Percentiles rank a stretch among this genome's conserved stretches.
These are phyloP conservation scores for Vinca minor DNA, from an alignment of 257 asterid species.

Conservation along the genomic window DNA sequence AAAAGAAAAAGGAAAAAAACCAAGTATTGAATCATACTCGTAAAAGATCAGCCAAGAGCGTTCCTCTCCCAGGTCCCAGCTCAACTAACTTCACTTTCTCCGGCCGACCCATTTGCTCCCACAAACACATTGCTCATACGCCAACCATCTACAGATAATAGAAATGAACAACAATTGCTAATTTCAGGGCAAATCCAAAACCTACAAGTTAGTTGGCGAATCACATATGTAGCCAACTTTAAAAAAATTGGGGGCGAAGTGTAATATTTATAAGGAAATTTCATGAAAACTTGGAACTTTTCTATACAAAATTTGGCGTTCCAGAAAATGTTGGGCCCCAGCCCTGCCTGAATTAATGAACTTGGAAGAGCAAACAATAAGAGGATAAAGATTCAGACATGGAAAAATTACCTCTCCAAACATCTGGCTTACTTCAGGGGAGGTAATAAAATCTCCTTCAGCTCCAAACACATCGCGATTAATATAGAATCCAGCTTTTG, in stretches of 20 bases:
- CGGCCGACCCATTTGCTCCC: conserved; percentile 99
- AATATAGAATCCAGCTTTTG: conserved; percentile 77
- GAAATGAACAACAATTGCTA: too few relatives aligned
- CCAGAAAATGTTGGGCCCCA: too few relatives aligned
- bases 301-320: too few relatives aligned
- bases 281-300: too few relatives aligned
- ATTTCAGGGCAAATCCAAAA: too few relatives aligned
- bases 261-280: too few relatives aligned
- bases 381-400: not conserved
- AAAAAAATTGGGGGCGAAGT: too few relatives aligned
- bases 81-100: conserved; percentile 69
- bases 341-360: not conserved
- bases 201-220: too few relatives aligned
- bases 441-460: conserved; percentile 86
- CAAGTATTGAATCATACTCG: conserved; percentile 41
- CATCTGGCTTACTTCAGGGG: conserved; percentile 99
- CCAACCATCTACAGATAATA: conserved; percentile 97
- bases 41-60: conserved; percentile 89
- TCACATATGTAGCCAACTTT: conserved; percentile 2
- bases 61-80: conserved; percentile 99
- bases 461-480: conserved; percentile 94
- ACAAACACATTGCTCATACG: conserved; percentile 93
- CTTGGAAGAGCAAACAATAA: not conserved
- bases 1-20: too few relatives aligned
- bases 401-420: conserved; percentile 85